A percentile compares a stretch with the other conserved stretches of the same genome.
These are phyloP conservation scores for Dactylellina sp. DNA, from an alignment of 2,329 filamentous ascomycete genomes.

Conservation along the genomic window DNA sequence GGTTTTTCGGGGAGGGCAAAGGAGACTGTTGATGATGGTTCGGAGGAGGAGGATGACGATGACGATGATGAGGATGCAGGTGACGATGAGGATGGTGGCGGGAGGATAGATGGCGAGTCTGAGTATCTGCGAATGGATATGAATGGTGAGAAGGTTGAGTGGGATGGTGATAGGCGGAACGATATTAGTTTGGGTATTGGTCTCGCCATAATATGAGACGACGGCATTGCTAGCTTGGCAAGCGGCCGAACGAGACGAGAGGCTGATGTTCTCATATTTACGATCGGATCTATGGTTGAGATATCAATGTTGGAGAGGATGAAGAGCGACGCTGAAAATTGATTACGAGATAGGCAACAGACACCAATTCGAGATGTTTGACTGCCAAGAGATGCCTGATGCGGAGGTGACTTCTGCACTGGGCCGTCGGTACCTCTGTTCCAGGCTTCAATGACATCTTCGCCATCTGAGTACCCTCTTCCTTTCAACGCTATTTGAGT, in stretches of 20 bases:
- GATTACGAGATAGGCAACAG: too few relatives aligned
- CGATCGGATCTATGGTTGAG: not conserved
- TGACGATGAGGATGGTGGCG: constrained; percentile 5
- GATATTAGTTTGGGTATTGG: constrained; percentile 1
- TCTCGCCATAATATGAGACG: not conserved
- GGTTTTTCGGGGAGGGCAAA: constrained; percentile 60
- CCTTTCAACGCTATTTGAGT: too few relatives aligned
- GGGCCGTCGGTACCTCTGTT: not conserved
- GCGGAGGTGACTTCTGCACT: not conserved
- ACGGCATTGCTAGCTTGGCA: constrained; percentile 2
- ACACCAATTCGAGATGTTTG: constrained; percentile 52
- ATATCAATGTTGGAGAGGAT: constrained; percentile 5
- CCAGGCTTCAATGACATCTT: not conserved
- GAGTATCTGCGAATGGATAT: constrained; percentile 52
- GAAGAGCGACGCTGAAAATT: constrained; percentile 10
- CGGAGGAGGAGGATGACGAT: constrained; percentile 51
- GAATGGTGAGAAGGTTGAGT: constrained; percentile 15
- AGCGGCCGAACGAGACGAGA: constrained; percentile 25
- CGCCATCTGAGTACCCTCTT: too few relatives aligned
- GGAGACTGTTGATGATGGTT: constrained; percentile 60
- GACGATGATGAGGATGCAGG: constrained; percentile 13
- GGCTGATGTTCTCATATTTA: constrained; percentile 28
- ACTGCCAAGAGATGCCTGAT: not conserved
- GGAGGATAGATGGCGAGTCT: constrained; percentile 37
- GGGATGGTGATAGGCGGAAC: constrained; percentile 5